Evolutionary conservation across 495 filamentous ascomycete genomes (phyloP), one percentile per base, ranked within the genome.

Genomic region (Penicillium paxilli): DNA sequence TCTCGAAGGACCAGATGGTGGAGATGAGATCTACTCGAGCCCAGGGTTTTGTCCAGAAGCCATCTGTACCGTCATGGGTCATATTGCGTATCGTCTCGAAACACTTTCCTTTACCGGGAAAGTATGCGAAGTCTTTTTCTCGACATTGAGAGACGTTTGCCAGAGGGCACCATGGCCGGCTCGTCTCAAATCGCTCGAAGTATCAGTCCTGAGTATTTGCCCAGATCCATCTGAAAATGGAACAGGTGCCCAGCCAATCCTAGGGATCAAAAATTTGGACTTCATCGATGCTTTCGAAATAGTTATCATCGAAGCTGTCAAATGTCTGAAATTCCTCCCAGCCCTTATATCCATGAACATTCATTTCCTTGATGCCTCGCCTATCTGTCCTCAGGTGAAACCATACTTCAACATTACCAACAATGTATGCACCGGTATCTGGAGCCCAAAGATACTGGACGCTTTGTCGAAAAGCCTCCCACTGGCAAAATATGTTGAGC

Each of bases 341-440:
- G 64, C 66, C 6, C 68, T 90, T 12, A 65, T 81, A 21, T 79
- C 80, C 60, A 67, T 90, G 21, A 74, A 85, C 49, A 87, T 90
- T 57, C 84, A 86, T 47, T 89, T 86, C 62, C 82, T 90, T 21
- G 87, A 90, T 38, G 35, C 63, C 77, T 89, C 2, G 86, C 86
- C 80, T 76, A 74, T 63, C 11, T 62, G 64, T 42, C 71, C 62
- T 0, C 79, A 79, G 4, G 68, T 89, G 2, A 89, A 89, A 56
- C 87, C 87, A 0, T 82, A 84, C 58, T 90, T 89, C 60, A 70
- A 84, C 54, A 69, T 89, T 12, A 65, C 72, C 12, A 68, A 82
- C 54, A 76, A 80, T 16, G 64, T 78, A 88, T 38, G 35, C n/a
- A 38, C 14, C 8, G 35, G 35, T 0, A 6, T 38, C 3, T 38